These are phyloP conservation scores for Venturia effusa DNA, from an alignment of 2,329 filamentous ascomycete species.

Conservation along the genomic window DNA sequence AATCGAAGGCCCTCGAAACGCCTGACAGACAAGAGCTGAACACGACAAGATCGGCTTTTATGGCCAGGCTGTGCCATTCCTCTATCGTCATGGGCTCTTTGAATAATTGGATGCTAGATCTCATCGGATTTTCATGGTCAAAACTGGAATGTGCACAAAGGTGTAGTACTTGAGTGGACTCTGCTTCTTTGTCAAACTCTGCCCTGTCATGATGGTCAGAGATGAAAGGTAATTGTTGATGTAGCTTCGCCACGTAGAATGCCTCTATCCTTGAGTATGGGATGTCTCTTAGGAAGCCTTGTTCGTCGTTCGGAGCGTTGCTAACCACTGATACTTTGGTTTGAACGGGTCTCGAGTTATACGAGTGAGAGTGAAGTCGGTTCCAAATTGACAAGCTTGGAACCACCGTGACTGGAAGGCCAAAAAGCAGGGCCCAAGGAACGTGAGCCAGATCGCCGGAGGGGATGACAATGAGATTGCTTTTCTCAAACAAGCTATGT, in stretches of 20 bases:
- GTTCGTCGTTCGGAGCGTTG: constrained; percentile 11
- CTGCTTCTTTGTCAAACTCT: constrained; percentile 9
- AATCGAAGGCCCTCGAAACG: constrained; percentile 12
- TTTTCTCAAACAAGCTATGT: neutral
- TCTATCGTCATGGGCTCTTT: constrained; percentile 12
- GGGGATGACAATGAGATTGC: constrained; percentile 11
- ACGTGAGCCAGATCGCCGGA: constrained; percentile 14
- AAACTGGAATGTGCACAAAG: constrained; percentile 14
- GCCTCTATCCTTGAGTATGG: constrained; percentile 14
- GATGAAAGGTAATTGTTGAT: constrained; percentile 9
- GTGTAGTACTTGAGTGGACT: constrained; percentile 12
- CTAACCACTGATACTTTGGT: constrained; percentile 12
- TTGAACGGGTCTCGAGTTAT: neutral
- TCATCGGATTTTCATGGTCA: constrained; percentile 9
- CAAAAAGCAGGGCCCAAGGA: constrained; percentile 14
- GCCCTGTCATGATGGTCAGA: constrained; percentile 12
- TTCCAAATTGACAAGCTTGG: constrained; percentile 13
- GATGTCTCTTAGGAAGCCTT: constrained; percentile 11
- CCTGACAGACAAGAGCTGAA: constrained; percentile 14
- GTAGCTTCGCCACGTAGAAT: constrained; percentile 11
- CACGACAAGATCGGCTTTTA: constrained; percentile 13
- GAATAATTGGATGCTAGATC: constrained; percentile 12
- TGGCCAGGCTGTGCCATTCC: constrained; percentile 11
- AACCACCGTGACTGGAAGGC: constrained; percentile 12
- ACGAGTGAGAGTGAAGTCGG: constrained; percentile 6